Conservation (phyloP, 2,329 filamentous ascomycete species). For the Basipetospora chlamydospora region DNA sequence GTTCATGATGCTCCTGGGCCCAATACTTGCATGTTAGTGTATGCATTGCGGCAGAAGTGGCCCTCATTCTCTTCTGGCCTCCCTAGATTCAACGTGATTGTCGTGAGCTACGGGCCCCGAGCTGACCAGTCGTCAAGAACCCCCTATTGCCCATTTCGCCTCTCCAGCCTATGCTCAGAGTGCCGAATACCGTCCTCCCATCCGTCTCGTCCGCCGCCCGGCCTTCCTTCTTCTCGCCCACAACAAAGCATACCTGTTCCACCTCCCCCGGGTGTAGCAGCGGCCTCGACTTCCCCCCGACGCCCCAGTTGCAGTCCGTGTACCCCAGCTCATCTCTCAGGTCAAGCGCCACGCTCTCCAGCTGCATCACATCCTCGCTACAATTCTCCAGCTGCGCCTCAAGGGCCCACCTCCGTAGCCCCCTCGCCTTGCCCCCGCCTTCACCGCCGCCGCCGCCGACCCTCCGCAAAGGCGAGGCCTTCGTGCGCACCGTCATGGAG, state of each 20-base stretch:
- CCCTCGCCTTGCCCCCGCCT: neutral
- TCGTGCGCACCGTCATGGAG: slow-evolving; percentile 79
- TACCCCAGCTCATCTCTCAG: slow-evolving; percentile 35
- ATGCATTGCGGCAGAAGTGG: neutral
- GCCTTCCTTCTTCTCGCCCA: slow-evolving; percentile 28
- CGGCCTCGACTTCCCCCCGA: slow-evolving; percentile 27
- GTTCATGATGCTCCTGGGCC: too few relatives aligned
- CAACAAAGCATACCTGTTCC: slow-evolving; percentile 50
- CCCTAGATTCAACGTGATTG: neutral
- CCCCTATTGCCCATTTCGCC: slow-evolving; percentile 82
- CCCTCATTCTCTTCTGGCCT: neutral
- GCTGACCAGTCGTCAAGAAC: slow-evolving; percentile 72
- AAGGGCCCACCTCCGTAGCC: slow-evolving; percentile 48
- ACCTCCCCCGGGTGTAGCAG: slow-evolving; percentile 48
- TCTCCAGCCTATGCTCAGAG: slow-evolving; percentile 77
- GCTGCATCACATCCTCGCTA: slow-evolving; percentile 64
- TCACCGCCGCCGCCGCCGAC: slow-evolving; percentile 9
- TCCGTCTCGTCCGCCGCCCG: slow-evolving; percentile 28
- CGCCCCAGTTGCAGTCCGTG: slow-evolving; percentile 43
- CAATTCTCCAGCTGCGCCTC: slow-evolving; percentile 96
- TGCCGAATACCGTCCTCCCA: slow-evolving; percentile 55
- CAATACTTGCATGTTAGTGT: too few relatives aligned
- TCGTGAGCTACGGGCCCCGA: slow-evolving; percentile 35
- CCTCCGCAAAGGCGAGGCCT: slow-evolving; percentile 48
- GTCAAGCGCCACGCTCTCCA: slow-evolving; percentile 51